These are phyloP conservation scores for Nakazawaea ishiwadae DNA, from an alignment of 805 yeast species.

Conservation along the genomic window DNA sequence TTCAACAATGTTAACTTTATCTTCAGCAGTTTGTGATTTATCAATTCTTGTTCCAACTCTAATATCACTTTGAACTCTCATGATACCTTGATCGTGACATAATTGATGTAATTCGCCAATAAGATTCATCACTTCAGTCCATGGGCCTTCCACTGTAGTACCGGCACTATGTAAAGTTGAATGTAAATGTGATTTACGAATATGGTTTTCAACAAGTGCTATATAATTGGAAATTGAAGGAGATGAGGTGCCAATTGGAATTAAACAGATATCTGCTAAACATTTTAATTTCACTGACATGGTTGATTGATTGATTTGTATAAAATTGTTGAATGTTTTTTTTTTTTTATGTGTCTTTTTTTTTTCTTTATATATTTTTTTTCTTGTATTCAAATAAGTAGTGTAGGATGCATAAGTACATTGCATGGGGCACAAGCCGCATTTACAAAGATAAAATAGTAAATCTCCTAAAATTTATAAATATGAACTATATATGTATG, in stretches of 20 bases:
- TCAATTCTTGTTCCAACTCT: constrained; percentile 84
- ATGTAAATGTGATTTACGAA: constrained; percentile 56
- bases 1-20: constrained; percentile 64
- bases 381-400: no score
- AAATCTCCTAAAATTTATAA: not conserved
- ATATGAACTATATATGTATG: not conserved
- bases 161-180: constrained; percentile 87
- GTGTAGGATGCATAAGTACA: no score
- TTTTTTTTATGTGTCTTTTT: not conserved
- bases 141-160: constrained; percentile 87
- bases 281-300: constrained; percentile 47
- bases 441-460: no score
- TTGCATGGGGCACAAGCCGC: no score
- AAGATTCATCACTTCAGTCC: constrained; percentile 79
- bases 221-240: constrained; percentile 82
- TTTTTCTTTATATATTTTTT: not conserved
- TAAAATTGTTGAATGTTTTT: not conserved
- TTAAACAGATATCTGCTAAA: constrained; percentile 80
- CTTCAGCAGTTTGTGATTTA: constrained; percentile 66
- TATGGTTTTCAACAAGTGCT: constrained; percentile 60
- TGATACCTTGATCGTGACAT: constrained; percentile 67
- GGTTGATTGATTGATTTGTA: not conserved
- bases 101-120: constrained; percentile 75
- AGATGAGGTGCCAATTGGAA: constrained; percentile 78
- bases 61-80: constrained; percentile 81